Base-by-base conservation (phyloP, 2,329 filamentous ascomycete species). In the Cercospora beticola region DNA sequence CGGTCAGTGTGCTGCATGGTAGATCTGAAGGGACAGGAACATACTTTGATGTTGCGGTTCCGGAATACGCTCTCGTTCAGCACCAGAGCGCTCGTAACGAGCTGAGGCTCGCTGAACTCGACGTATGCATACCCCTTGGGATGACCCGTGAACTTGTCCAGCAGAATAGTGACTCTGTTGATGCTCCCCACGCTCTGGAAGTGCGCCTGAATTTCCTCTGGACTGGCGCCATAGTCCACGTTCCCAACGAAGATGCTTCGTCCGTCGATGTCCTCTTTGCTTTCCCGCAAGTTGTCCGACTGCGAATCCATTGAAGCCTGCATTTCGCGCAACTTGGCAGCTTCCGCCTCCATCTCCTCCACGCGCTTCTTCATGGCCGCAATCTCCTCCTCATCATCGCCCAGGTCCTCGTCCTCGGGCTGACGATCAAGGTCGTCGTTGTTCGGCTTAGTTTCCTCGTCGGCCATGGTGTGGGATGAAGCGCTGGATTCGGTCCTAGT, bases 41-140 rank as follows among this genome's bases (percentile, higher is more conserved):
- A 74, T 78, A 98, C 95, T 88, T 99, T 99, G 80, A 99, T 88
- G 80, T 95, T 96, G 77, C 95, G 89, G 71, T 93, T 94, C 77
- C 95, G 93, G 83, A 99, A 97, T 67, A 96, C 86, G 81, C 93
- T 97, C 83, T 99, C 95, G 80, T 99, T 98, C 67, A 99, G 85
- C 49, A 98, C 93, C 70, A 99, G 87, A 28, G 95, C 95, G 80
- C 97, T 92, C 59, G 92, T 93, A 71, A 99, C 94, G 70, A 97
- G 86, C 81, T 89, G 94, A 60, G 95, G 93, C 83, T 98, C 95
- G 69, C 92, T 91, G 79, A 99, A 99, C 82, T 99, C 95, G 76
- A 99, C 95, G 82, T 99, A 99, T 78, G 95, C 95, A 83, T 99
- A 99, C 73, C 95, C 95, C 86, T 99, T 99, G n/a, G 95, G 95